A percentile compares a stretch with the other conserved stretches of the same genome.
These are phyloP conservation scores for Hansenula sp. DNA, from an alignment of 1,139 yeast genomes.

Conservation along the genomic window DNA sequence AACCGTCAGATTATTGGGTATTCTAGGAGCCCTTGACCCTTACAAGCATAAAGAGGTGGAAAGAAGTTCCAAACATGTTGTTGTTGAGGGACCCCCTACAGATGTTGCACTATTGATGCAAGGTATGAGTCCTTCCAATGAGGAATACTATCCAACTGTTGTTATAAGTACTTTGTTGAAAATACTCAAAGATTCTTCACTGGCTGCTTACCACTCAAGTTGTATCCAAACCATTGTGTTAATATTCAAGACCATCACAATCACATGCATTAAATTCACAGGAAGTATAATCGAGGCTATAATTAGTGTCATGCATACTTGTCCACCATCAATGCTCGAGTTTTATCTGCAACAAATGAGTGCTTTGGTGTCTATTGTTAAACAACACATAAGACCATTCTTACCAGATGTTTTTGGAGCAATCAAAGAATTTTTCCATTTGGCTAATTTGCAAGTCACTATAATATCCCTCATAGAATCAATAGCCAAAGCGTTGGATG, in stretches of 20 bases:
- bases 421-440: slow-evolving; percentile 70
- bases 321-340: slow-evolving; percentile 79
- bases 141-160: slow-evolving; percentile 94
- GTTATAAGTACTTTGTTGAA: slow-evolving; percentile 83
- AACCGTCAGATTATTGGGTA: slow-evolving; percentile 85
- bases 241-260: slow-evolving; percentile 83
- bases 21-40: slow-evolving; percentile 95
- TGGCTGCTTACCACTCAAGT: slow-evolving; percentile 82
- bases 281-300: slow-evolving; percentile 89
- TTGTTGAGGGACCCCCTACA: slow-evolving; percentile 81
- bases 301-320: slow-evolving; percentile 76
- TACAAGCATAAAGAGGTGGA: slow-evolving; percentile 92
- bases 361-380: slow-evolving; percentile 74
- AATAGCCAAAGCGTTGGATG: slow-evolving; percentile 81
- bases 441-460: slow-evolving; percentile 68
- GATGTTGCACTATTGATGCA: slow-evolving; percentile 89
- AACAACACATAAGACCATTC: slow-evolving; percentile 85
- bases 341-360: slow-evolving; percentile 89
- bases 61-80: slow-evolving; percentile 57
- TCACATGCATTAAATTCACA: slow-evolving; percentile 82
- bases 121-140: slow-evolving; percentile 91
- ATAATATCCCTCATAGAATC: slow-evolving; percentile 81
- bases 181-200: slow-evolving; percentile 78
- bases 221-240: slow-evolving; percentile 91
- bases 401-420: slow-evolving; percentile 73